A percentile compares a stretch with the other conserved stretches of the same genome.
Evolutionary conservation across 805 yeast species (phyloP).

Genomic region (Yamadazyma paraphyllophila): DNA sequence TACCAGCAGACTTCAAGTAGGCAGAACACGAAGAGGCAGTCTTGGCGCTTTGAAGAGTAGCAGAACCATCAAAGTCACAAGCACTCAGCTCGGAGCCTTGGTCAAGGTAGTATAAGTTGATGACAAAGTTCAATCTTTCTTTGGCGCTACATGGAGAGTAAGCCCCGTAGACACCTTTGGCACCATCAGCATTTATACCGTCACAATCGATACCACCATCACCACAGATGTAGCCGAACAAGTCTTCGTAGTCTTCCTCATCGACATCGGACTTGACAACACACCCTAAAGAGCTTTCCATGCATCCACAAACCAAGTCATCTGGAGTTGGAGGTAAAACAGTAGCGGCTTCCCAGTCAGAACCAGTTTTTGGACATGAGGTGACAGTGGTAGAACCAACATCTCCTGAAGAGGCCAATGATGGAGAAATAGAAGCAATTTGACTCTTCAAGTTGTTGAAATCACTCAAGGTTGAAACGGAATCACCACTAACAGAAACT

Average conservation of each 20-base stretch:
- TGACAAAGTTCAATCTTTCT: constrained; percentile 37
- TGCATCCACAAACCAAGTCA: constrained; percentile 34
- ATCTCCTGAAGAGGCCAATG: constrained; percentile 19
- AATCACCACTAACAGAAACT: constrained; percentile 49
- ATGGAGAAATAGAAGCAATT: constrained; percentile 46
- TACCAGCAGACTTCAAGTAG: constrained; percentile 63
- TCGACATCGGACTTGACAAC: constrained; percentile 29
- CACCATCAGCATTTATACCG: constrained; percentile 38
- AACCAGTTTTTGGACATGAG: constrained; percentile 34
- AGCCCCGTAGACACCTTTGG: constrained; percentile 41
- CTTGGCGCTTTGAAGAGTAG: constrained; percentile 28
- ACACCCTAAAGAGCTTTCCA: constrained; percentile 33
- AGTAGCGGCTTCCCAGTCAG: constrained; percentile 38
- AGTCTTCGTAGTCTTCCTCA: constrained; percentile 31
- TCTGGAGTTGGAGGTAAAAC: constrained; percentile 46
- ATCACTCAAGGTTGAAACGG: constrained; percentile 61
- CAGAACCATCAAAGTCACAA: constrained; percentile 42
- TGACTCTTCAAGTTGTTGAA: constrained; percentile 61
- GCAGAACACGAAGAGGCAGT: constrained; percentile 52
- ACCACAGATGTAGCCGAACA: constrained; percentile 33
- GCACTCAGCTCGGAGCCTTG: constrained; percentile 26
- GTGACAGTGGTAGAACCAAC: constrained; percentile 27
- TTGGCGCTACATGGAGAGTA: constrained; percentile 37
- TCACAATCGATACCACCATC: constrained; percentile 28
- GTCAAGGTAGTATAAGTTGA: constrained; percentile 37